Conservation (phyloP, 2,329 filamentous ascomycete species). For the Fusarium equiseti region DNA sequence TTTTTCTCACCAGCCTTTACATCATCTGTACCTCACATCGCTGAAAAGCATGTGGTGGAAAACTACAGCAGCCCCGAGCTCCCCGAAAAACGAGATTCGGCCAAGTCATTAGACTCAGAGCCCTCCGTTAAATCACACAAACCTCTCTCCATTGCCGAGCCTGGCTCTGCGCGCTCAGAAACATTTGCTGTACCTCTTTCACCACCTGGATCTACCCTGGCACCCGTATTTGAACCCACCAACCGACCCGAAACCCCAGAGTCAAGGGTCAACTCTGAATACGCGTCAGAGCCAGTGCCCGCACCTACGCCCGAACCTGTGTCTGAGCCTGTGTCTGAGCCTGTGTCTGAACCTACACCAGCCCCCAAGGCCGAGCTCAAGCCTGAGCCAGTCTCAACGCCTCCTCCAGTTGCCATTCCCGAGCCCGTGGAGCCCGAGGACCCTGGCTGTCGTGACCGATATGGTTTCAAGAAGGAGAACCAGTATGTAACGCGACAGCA, state of each 20-base stretch:
- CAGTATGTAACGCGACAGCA: constrained; percentile 81
- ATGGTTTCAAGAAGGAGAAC: constrained; percentile 91
- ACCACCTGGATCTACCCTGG: constrained; percentile 1
- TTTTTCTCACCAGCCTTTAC: constrained; percentile 56
- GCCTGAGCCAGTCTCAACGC: constrained; percentile 28
- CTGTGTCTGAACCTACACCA: constrained; percentile 41
- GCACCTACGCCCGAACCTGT: constrained; percentile 21
- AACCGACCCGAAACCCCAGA: constrained; percentile 36
- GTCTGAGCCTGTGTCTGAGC: constrained; percentile 17
- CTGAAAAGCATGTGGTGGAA: constrained; percentile 45
- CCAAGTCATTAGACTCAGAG: constrained; percentile 59
- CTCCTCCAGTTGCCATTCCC: constrained; percentile 45
- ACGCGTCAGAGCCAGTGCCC: constrained; percentile 23
- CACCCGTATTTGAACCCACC: constrained; percentile 19
- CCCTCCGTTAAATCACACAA: constrained; percentile 46
- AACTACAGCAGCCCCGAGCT: constrained; percentile 44
- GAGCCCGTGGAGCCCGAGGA: constrained; percentile 59
- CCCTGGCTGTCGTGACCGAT: constrained; percentile 75
- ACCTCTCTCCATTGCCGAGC: constrained; percentile 29
- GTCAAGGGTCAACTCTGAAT: constrained; percentile 18
- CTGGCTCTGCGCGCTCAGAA: constrained; percentile 11
- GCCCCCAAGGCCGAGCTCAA: constrained; percentile 40
- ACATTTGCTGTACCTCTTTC: constrained; percentile 34
- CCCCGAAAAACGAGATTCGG: constrained; percentile 63
- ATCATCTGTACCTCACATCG: constrained; percentile 56